Conservation (phyloP, 1,284 basidiomycete genomes). For the Blastosporella zonata region DNA sequence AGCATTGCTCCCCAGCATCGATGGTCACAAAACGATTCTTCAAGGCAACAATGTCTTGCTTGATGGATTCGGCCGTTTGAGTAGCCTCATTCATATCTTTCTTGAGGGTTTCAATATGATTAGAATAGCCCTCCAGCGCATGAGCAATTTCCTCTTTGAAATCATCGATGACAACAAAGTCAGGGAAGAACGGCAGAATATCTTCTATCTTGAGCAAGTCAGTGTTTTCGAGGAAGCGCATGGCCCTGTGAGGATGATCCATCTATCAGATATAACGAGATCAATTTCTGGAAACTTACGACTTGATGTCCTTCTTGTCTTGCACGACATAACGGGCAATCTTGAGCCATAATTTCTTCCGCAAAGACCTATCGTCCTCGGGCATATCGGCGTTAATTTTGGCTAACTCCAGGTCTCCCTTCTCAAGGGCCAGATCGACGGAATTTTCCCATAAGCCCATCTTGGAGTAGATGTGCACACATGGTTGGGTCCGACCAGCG, state of each 20-base stretch:
- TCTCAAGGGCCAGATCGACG: slow-evolving; percentile 92
- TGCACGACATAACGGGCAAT: slow-evolving; percentile 97
- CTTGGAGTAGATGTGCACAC: slow-evolving; percentile 96
- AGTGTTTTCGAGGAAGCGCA: slow-evolving; percentile 93
- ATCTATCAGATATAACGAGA: background rate
- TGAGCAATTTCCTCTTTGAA: slow-evolving; percentile 99
- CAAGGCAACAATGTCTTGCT: slow-evolving; percentile 84
- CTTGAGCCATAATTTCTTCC: slow-evolving; percentile 97
- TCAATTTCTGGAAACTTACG: slow-evolving; percentile 49
- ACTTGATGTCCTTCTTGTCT: slow-evolving; percentile 96
- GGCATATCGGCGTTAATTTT: slow-evolving; percentile 94
- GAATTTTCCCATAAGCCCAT: slow-evolving; percentile 97
- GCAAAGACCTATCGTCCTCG: slow-evolving; percentile 80
- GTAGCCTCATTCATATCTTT: slow-evolving; percentile 97
- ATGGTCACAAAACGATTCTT: slow-evolving; percentile 93
- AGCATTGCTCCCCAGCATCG: slow-evolving; percentile 85
- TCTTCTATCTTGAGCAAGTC: slow-evolving; percentile 97
- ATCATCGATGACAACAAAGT: slow-evolving; percentile 99
- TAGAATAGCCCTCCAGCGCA: slow-evolving; percentile 92
- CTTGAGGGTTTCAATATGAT: slow-evolving; percentile 89
- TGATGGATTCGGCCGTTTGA: slow-evolving; percentile 88
- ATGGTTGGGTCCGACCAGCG: slow-evolving; percentile 80
- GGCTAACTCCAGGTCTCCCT: slow-evolving; percentile 90
- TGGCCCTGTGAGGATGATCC: slow-evolving; percentile 61
- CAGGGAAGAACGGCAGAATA: slow-evolving; percentile 98